Conservation (phyloP, 306 rosid species). For the Sesbania bispinosa region DNA sequence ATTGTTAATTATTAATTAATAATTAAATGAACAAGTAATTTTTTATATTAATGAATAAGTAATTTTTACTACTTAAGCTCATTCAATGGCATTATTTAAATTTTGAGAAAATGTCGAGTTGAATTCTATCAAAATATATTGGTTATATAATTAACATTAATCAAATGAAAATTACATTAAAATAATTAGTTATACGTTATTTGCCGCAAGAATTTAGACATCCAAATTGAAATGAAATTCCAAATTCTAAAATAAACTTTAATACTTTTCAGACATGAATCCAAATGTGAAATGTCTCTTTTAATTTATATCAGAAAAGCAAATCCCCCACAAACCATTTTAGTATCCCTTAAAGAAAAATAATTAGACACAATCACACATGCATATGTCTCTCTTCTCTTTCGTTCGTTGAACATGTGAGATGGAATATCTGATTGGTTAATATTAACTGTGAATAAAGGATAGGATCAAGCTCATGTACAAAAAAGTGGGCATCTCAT, state of each 20-base stretch:
- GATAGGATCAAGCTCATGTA: constrained; percentile 1
- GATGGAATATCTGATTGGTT: constrained; percentile 31
- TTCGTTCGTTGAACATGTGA: constrained; percentile 32
- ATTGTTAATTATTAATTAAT: background rate
- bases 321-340: constrained; percentile 19
- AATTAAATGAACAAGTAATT: background rate
- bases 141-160: background rate
- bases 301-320: constrained; percentile 8
- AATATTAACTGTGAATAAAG: constrained; percentile 26
- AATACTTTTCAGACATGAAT: constrained; percentile 1
- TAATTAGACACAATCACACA: constrained; percentile 25
- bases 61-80: background rate
- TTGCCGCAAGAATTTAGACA: background rate
- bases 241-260: background rate
- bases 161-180: background rate
- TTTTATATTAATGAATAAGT: background rate
- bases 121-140: background rate
- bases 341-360: background rate
- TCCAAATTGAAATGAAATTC: background rate
- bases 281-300: background rate
- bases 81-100: no score
- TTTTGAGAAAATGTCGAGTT: background rate
- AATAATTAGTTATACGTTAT: background rate
- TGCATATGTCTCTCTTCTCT: constrained; percentile 31
- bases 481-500: constrained; percentile 40